phyloP scores from a whole-genome alignment of 1,284 basidiomycete genomes.

The Ustilago vetiveriae region DNA sequence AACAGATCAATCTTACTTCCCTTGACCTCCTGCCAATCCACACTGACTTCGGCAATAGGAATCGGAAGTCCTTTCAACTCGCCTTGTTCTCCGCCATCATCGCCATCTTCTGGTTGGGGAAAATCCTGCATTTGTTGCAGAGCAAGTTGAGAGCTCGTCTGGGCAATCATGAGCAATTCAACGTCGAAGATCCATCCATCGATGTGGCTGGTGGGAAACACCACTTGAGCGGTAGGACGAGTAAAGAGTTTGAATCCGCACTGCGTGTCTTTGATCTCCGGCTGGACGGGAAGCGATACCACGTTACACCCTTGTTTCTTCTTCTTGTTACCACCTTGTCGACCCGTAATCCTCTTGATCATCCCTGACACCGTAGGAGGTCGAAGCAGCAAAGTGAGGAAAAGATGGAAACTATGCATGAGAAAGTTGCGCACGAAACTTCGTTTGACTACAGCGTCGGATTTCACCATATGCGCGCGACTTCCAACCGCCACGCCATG shows the following conservation, averaged over 20 bases:
- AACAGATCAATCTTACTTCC: constrained; percentile 90
- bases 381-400: constrained; percentile 52
- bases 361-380: constrained; percentile 43
- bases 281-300: constrained; percentile 69
- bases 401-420: constrained; percentile 85
- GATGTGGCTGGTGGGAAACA: constrained; percentile 74
- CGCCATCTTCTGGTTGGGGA: neutral
- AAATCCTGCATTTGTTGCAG: neutral
- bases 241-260: constrained; percentile 91
- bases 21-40: constrained; percentile 89
- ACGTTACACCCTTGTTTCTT: neutral
- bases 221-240: constrained; percentile 77
- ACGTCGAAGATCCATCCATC: constrained; percentile 90
- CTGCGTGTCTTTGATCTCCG: constrained; percentile 91
- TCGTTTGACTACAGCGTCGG: constrained; percentile 92
- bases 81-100: neutral
- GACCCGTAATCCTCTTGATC: neutral
- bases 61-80: constrained; percentile 72
- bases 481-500: constrained; percentile 81
- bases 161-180: constrained; percentile 86
- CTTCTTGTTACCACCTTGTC: neutral
- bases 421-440: constrained; percentile 86
- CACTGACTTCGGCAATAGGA: constrained; percentile 83
- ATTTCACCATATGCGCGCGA: constrained; percentile 87
- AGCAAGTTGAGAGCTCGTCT: constrained; percentile 42